These are phyloP conservation scores for Coprinopsis strossmayeri DNA, from an alignment of 768 basidiomycete species.

Conservation along the genomic window DNA sequence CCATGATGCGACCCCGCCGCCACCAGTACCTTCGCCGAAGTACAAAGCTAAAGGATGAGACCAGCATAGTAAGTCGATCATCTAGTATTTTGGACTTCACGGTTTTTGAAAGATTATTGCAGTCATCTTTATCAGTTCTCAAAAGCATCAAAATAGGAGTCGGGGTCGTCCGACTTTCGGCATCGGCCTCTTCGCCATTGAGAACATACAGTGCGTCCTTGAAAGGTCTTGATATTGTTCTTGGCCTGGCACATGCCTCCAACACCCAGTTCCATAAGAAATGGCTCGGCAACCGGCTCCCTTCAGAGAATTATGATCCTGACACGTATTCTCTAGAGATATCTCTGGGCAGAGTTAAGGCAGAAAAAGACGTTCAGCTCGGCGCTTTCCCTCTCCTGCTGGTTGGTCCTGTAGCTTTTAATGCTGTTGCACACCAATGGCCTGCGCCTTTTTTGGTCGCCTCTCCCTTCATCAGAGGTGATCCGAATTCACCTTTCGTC, in stretches of 20 bases:
- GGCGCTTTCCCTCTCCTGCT: constrained; percentile 35
- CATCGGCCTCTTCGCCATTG: constrained; percentile 23
- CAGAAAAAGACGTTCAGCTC: constrained; percentile 36
- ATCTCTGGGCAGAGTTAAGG: constrained; percentile 31
- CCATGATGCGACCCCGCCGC: constrained; percentile 36
- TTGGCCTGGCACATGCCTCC: constrained; percentile 42
- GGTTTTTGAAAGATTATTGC: constrained; percentile 2
- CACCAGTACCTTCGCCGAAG: constrained; percentile 28
- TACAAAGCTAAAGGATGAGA: constrained; percentile 31
- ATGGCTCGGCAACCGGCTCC: constrained; percentile 42
- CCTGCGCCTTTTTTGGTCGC: constrained; percentile 47
- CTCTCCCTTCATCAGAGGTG: constrained; percentile 44
- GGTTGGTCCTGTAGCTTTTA: constrained; percentile 32
- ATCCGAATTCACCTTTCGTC: constrained; percentile 53
- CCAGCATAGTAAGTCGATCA: constrained; percentile 29
- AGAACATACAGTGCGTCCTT: constrained; percentile 39
- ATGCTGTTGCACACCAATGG: constrained; percentile 52
- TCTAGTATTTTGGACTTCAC: background rate
- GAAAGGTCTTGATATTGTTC: constrained; percentile 30
- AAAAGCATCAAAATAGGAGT: constrained; percentile 36
- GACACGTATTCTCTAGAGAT: constrained; percentile 44
- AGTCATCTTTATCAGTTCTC: constrained; percentile 45
- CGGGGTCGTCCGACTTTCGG: constrained; percentile 39
- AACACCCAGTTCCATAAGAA: constrained; percentile 38
- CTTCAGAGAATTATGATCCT: constrained; percentile 31